phyloP scores from a whole-genome alignment of 306 rosid species.

The Prunus mira region DNA sequence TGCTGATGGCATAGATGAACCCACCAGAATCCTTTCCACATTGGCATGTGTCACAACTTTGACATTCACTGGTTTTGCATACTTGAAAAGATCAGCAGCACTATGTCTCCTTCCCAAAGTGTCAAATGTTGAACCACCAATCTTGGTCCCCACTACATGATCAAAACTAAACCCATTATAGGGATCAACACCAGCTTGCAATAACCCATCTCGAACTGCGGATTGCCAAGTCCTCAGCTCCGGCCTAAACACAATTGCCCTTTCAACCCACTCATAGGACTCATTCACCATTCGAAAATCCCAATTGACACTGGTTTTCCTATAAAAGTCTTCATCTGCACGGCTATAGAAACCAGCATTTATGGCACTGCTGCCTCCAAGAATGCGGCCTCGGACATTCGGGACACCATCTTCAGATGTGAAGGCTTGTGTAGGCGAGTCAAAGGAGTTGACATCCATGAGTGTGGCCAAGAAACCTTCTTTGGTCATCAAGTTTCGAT shows the following conservation, averaged over 20 bases:
- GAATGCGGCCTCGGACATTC: slow-evolving; percentile 89
- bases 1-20: slow-evolving; percentile 23
- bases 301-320: slow-evolving; percentile 45
- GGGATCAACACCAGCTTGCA: slow-evolving; percentile 73
- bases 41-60: slow-evolving; percentile 56
- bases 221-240: slow-evolving; percentile 71
- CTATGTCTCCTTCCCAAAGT: slow-evolving; percentile 55
- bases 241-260: slow-evolving; percentile 61
- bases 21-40: slow-evolving; percentile 63
- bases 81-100: slow-evolving; percentile 65
- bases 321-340: slow-evolving; percentile 61
- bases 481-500: slow-evolving; percentile 54
- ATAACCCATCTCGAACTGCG: slow-evolving; percentile 69
- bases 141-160: slow-evolving; percentile 66
- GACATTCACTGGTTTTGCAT: slow-evolving; percentile 42
- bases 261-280: slow-evolving; percentile 84
- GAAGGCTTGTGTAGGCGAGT: slow-evolving; percentile 70
- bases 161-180: slow-evolving; percentile 75
- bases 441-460: slow-evolving; percentile 27
- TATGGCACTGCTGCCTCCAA: slow-evolving; percentile 91
- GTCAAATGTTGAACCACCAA: slow-evolving; percentile 90
- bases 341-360: slow-evolving; percentile 94
- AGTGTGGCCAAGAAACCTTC: slow-evolving; percentile 83
- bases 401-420: slow-evolving; percentile 79
- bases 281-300: slow-evolving; percentile 50